Base-by-base conservation (phyloP, 2,329 filamentous ascomycete genomes). In the Penicillium nordicum region DNA sequence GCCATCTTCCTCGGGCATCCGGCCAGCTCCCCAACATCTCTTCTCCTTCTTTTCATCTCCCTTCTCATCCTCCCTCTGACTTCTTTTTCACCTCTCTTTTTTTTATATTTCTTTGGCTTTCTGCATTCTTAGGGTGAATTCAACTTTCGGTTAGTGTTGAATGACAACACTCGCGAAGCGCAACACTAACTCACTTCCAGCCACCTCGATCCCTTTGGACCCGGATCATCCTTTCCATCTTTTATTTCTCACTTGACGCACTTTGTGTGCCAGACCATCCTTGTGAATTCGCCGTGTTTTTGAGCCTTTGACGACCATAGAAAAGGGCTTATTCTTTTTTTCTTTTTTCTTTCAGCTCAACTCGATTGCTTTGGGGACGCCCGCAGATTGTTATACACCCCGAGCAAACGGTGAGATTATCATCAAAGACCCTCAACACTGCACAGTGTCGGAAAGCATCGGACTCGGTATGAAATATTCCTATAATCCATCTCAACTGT, bases 181-280 rank as follows among this genome's bases (percentile, higher is more conserved):
- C 44, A 46, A 34, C 44, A 67, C 68, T 65, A 66, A 66, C 53
- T 42, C 63, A 60, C 14, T 44, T 72, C 70, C 71, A 72, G 69
- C 69, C 69, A 71, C 67, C 66, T 70, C 62, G 60, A 67, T 69
- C 65, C 69, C 71, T 71, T 70, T 69, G 70, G 49, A 44, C 21
- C 40, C 40, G 30, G 66, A 63, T 64, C 63, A 66, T 62, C 63
- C 55, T 63, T 55, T 52, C 60, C 63, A 60, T 61, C 59, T 52
- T 62, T 57, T 57, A 62, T 57, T 58, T 48, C 56, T 57, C 59
- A 53, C 57, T 66, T 60, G 52, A 63, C 58, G 51, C 63, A 58
- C 55, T 54, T 63, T 59, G 55, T 57, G 47, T 57, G 47, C 61
- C 48, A 25, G 45, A 55, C 52, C 14, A 48, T 54, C 45, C 32